These are phyloP conservation scores for Tricholomella constricta DNA, from an alignment of 768 basidiomycete species.

Conservation along the genomic window DNA sequence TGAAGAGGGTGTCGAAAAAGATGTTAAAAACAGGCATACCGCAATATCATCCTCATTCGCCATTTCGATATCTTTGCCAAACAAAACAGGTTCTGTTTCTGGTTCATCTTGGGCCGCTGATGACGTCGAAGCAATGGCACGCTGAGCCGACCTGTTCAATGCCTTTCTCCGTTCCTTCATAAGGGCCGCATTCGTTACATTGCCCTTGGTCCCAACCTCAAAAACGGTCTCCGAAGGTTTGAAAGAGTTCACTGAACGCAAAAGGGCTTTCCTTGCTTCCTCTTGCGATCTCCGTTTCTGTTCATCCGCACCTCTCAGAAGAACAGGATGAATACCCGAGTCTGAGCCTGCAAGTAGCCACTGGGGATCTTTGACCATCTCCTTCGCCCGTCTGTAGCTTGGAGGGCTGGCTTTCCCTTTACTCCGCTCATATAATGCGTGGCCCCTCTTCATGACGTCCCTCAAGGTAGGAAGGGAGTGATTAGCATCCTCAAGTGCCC, in stretches of 20 bases:
- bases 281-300: conserved; percentile 44
- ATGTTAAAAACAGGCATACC: conserved; percentile 43
- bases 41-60: conserved; percentile 78
- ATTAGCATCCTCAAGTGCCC: conserved; percentile 62
- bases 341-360: conserved; percentile 72
- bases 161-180: conserved; percentile 91
- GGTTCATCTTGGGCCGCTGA: conserved; percentile 34
- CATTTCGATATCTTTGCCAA: conserved; percentile 54
- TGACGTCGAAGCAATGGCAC: conserved; percentile 39
- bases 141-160: conserved; percentile 61
- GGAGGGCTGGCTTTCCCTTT: conserved; percentile 86
- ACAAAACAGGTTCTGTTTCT: conserved; percentile 34
- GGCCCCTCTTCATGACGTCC: conserved; percentile 86
- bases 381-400: conserved; percentile 88
- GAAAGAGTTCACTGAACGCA: conserved; percentile 81
- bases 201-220: conserved; percentile 81
- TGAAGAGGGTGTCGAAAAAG: background rate
- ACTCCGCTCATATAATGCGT: conserved; percentile 92
- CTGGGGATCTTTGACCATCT: conserved; percentile 71
- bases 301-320: conserved; percentile 43
- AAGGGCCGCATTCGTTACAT: conserved; percentile 58
- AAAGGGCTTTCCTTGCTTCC: conserved; percentile 61
- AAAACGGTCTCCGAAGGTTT: conserved; percentile 88
- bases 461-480: conserved; percentile 66
- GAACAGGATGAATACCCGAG: conserved; percentile 72